phyloP scores from a whole-genome alignment of 2,329 filamentous ascomycete species.

The Dactylellina cionopaga region DNA sequence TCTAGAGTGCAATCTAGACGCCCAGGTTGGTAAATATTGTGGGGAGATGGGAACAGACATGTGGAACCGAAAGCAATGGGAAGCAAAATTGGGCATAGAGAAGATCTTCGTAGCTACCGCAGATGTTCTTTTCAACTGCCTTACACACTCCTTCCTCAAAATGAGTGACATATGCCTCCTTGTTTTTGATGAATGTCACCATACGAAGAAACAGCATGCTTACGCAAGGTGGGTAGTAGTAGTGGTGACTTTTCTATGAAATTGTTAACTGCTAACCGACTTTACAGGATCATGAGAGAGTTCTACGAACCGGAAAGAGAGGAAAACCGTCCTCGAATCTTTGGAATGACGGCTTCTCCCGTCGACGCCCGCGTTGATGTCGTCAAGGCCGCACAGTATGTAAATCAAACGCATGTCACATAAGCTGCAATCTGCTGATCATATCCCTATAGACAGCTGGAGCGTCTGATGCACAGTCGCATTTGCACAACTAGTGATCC shows the following conservation, averaged over 20 bases:
- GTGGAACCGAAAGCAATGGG: constrained; percentile 65
- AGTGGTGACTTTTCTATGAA: background rate
- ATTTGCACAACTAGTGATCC: constrained; percentile 80
- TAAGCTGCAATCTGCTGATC: background rate
- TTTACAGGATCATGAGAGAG: constrained; percentile 78
- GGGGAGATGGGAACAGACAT: constrained; percentile 74
- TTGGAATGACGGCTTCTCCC: constrained; percentile 97
- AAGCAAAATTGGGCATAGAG: constrained; percentile 62
- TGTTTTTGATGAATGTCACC: constrained; percentile 95
- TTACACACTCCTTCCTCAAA: constrained; percentile 79
- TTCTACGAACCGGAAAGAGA: constrained; percentile 72
- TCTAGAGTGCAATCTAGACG: constrained; percentile 80
- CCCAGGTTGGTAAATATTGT: constrained; percentile 77
- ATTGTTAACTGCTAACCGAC: constrained; percentile 32
- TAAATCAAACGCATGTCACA: background rate
- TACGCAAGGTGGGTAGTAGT: constrained; percentile 72
- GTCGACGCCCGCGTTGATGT: constrained; percentile 84
- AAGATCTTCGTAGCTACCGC: constrained; percentile 91
- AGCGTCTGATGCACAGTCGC: constrained; percentile 71
- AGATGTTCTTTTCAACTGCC: constrained; percentile 80
- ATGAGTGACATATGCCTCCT: constrained; percentile 88
- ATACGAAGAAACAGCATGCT: constrained; percentile 91
- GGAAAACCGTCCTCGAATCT: constrained; percentile 74
- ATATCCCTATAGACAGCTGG: constrained; percentile 23
- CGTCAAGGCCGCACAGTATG: constrained; percentile 70